Conservation (phyloP, 2,329 filamentous ascomycete genomes). For the Cyphellophora europaea region DNA sequence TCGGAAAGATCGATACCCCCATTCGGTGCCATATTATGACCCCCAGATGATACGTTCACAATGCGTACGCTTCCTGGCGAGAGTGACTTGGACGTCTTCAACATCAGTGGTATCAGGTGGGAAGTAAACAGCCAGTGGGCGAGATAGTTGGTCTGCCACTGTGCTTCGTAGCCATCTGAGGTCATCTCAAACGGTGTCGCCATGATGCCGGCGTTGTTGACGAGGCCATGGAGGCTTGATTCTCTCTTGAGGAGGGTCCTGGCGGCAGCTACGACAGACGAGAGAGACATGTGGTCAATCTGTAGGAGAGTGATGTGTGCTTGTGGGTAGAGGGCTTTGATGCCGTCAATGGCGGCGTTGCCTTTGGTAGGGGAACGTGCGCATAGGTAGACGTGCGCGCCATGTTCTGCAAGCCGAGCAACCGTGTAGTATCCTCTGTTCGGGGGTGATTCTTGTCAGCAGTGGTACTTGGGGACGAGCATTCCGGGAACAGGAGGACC, state of each 20-base stretch:
- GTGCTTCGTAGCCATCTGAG: too few species aligned
- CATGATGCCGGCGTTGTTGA: too few species aligned
- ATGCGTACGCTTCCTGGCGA: constrained; percentile 33
- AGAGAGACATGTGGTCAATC: constrained; percentile 22
- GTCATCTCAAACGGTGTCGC: too few species aligned
- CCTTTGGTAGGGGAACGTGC: constrained; percentile 28
- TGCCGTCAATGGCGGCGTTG: constrained; percentile 26
- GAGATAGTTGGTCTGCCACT: too few species aligned
- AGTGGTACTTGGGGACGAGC: neutral
- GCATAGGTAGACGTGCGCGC: constrained; percentile 35
- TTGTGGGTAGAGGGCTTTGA: constrained; percentile 19
- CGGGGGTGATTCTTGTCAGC: too few species aligned
- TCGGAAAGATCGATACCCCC: constrained; percentile 26
- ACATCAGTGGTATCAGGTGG: too few species aligned
- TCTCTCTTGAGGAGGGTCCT: constrained; percentile 12
- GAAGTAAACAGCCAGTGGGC: too few species aligned
- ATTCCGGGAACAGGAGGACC: constrained; percentile 1
- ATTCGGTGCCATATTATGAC: constrained; percentile 15
- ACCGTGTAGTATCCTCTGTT: constrained; percentile 36
- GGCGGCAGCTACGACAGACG: constrained; percentile 37
- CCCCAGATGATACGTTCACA: constrained; percentile 29
- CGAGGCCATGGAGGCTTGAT: constrained; percentile 25
- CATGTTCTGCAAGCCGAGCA: constrained; percentile 33
- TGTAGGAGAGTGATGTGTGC: constrained; percentile 26
- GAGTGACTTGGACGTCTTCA: too few species aligned